phyloP scores from a whole-genome alignment of 306 rosid species.

The Hippophae tibetana region DNA sequence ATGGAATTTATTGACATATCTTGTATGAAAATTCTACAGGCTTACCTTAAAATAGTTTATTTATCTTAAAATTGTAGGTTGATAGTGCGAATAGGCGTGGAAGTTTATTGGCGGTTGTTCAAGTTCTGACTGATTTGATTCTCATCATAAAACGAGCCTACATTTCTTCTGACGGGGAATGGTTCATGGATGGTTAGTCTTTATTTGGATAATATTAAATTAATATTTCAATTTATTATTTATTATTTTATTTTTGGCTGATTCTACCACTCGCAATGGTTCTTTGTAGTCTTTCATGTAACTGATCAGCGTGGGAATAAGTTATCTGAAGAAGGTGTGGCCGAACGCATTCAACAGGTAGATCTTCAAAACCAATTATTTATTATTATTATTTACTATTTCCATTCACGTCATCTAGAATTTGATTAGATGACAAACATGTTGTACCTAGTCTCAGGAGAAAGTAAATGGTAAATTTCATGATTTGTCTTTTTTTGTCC shows the following conservation, averaged over 20 bases:
- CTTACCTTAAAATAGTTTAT: constrained; percentile 1
- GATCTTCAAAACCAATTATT: not conserved
- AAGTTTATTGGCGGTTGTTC: constrained; percentile 85
- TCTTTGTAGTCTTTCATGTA: constrained; percentile 64
- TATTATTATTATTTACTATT: not conserved
- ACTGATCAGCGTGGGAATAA: constrained; percentile 82
- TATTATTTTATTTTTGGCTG: no score
- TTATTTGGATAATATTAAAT: not conserved
- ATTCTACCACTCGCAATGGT: constrained; percentile 6
- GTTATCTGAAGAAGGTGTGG: constrained; percentile 57
- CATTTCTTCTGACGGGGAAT: constrained; percentile 94
- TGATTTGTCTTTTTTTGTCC: constrained; percentile 1
- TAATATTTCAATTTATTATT: not conserved
- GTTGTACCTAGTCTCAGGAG: not conserved
- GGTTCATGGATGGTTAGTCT: constrained; percentile 96
- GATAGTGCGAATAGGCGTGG: constrained; percentile 94
- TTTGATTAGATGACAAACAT: not conserved
- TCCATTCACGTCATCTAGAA: not conserved
- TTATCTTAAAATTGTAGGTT: constrained; percentile 34
- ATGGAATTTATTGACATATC: constrained; percentile 8
- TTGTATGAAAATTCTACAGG: constrained; percentile 17
- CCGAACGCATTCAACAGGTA: constrained; percentile 94
- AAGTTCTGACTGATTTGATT: constrained; percentile 79
- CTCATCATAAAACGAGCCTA: constrained; percentile 78
- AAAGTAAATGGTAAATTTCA: constrained; percentile 4